These are phyloP conservation scores for Pseudofabraea citricarpa DNA, from an alignment of 2,329 filamentous ascomycete genomes.

Conservation along the genomic window DNA sequence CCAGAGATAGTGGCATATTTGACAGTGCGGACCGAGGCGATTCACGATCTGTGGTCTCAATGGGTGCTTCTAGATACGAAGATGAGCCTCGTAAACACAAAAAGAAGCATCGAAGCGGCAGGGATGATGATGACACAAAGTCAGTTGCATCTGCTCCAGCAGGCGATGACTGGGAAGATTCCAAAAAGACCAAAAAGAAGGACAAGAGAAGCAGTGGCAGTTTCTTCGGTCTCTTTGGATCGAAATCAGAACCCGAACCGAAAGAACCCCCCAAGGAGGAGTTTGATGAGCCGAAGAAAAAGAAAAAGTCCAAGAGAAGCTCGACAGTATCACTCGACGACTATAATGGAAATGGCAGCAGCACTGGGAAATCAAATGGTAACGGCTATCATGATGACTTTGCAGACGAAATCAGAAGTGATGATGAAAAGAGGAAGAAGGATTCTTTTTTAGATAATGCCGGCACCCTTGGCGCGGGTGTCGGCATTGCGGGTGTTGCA, in stretches of 20 bases:
- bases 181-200: slow-evolving; percentile 33
- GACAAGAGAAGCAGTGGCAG: slow-evolving; percentile 32
- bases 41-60: slow-evolving; percentile 43
- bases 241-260: slow-evolving; percentile 26
- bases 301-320: slow-evolving; percentile 25
- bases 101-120: slow-evolving; percentile 33
- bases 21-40: slow-evolving; percentile 35
- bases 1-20: slow-evolving; percentile 35
- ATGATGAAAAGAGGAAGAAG: slow-evolving; percentile 26
- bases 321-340: slow-evolving; percentile 21
- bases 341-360: slow-evolving; percentile 18
- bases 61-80: slow-evolving; percentile 32
- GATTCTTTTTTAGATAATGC: slow-evolving; percentile 70
- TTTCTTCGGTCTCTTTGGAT: slow-evolving; percentile 38
- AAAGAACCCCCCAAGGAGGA: slow-evolving; percentile 22
- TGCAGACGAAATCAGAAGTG: slow-evolving; percentile 11
- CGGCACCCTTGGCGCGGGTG: slow-evolving; percentile 66
- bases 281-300: slow-evolving; percentile 24
- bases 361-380: slow-evolving; percentile 16
- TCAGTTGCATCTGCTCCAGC: slow-evolving; percentile 40
- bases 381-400: slow-evolving; percentile 15
- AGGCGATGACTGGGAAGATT: slow-evolving; percentile 27
- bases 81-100: slow-evolving; percentile 21
- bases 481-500: slow-evolving; percentile 52
- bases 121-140: slow-evolving; percentile 43